Evolutionary conservation across 495 filamentous ascomycete genomes (phyloP).

Genomic region (Jackrogersella minutella): DNA sequence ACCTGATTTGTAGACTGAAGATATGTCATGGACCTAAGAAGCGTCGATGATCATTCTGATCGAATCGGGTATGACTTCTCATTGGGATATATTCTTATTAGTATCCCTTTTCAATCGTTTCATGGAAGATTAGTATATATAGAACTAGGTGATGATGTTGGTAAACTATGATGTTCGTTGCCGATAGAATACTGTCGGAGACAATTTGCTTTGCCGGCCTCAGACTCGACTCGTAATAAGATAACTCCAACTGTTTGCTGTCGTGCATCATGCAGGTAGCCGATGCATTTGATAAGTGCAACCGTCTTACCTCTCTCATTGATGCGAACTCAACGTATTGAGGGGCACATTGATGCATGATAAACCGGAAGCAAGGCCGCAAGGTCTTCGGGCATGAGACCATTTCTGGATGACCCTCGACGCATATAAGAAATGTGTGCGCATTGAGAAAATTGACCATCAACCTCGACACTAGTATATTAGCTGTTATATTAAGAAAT

Average conservation of each 20-base stretch:
- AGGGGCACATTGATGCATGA: not conserved
- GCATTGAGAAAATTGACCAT: not conserved
- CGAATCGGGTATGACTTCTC: too few species aligned
- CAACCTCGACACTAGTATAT: not conserved
- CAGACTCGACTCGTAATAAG: not conserved
- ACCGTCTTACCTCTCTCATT: not conserved
- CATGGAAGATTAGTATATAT: too few species aligned
- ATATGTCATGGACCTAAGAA: too few species aligned
- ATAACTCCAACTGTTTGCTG: slow-evolving; percentile 1
- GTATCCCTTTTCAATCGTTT: too few species aligned
- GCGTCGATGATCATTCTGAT: too few species aligned
- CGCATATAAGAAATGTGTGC: slow-evolving; percentile 3
- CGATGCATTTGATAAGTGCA: too few species aligned
- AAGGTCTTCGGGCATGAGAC: not conserved
- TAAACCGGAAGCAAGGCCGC: not conserved
- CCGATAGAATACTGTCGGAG: too few species aligned
- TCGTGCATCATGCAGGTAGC: slow-evolving; percentile 2
- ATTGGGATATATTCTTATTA: too few species aligned
- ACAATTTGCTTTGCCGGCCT: too few species aligned
- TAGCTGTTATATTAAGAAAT: slow-evolving; percentile 2
- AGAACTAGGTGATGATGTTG: too few species aligned
- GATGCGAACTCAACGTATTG: not conserved
- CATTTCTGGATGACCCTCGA: not conserved
- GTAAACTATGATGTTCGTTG: too few species aligned
- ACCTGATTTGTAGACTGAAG: too few species aligned